Evolutionary conservation across 2,329 filamentous ascomycete genomes (phyloP), one percentile per base, ranked within the genome.

Genomic region (Ambrosiella xylebori): DNA sequence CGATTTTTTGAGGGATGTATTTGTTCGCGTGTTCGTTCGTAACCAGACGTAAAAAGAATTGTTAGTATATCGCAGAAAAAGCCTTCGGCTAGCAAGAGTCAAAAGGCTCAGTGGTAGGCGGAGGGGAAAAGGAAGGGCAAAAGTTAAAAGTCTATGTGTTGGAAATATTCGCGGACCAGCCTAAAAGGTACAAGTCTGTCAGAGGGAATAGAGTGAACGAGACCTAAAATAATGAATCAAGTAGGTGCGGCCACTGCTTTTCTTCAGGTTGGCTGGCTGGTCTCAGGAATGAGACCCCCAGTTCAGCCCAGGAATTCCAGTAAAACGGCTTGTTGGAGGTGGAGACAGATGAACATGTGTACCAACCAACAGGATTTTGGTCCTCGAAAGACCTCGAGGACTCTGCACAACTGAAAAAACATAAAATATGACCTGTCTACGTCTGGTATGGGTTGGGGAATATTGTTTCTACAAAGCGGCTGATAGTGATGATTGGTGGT

Each of bases 121-220:
- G 19, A 56, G 39, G 45, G n/a, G 54, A 56, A 27, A 35, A 45
- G 39, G 17, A 38, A 54, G 35, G 51, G 13, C 11, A 50, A 17
- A 53, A 53, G 50, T 37, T 38, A 37, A 37, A 54, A 54, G 44
- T 11, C 15, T 40, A 15, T 56, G 54, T 56, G 39, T 56, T 56
- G 54, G 54, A 56, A 38, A 55, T 38, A 27, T 47, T 47, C 37
- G 36, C 35, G 39, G 36, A 40, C 36, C 8, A 54, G 19, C 15
- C 51, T 7, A 11, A 37, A 54, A 40, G 39, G 36, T 39, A 37
- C 40, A 17, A 56, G 39, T 47, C 27, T 27, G 27, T 3, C 27
- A 27, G 27, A 27, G n/a, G 44, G n/a, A 15, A 13, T 13, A 13
- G 19, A 47, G 19, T 3, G 13, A 47, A 47, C 5, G 44, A 7